These are phyloP conservation scores for Diophrys appendiculata DNA, from an alignment of 73 alveolate genomes.

Conservation along the genomic window DNA sequence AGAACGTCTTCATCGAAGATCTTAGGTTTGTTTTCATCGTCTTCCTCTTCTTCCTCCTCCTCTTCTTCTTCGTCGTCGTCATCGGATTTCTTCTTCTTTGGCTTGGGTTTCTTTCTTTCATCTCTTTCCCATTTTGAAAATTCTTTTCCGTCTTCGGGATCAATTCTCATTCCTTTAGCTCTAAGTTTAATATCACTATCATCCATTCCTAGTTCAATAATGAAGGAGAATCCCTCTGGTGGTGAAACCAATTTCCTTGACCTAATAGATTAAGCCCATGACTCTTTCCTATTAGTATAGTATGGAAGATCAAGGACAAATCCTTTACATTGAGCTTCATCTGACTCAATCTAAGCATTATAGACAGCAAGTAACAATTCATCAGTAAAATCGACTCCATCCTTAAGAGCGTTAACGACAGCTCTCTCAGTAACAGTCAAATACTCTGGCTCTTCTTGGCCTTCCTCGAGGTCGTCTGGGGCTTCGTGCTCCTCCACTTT, in stretches of 20 bases:
- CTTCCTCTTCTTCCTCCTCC: conserved; percentile 77
- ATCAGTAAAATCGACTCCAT: conserved; percentile 63
- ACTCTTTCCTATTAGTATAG: conserved; percentile 9
- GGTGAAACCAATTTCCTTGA: conserved; percentile 12
- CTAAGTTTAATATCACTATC: conserved; percentile 49
- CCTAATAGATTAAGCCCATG: conserved; percentile 48
- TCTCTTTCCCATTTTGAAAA: conserved; percentile 76
- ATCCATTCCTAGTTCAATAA: conserved; percentile 52
- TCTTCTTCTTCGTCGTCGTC: conserved; percentile 77
- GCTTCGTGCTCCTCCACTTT: conserved; percentile 83
- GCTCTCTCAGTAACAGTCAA: conserved; percentile 48
- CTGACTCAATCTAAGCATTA: conserved; percentile 25
- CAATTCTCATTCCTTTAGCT: conserved; percentile 44
- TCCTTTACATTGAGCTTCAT: conserved; percentile 63
- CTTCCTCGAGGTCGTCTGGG: conserved; percentile 76
- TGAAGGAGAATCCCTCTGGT: conserved; percentile 37
- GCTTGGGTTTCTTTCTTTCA: conserved; percentile 88
- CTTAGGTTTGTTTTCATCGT: conserved; percentile 87
- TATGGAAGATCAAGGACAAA: conserved; percentile 60
- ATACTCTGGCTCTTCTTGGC: conserved; percentile 67
- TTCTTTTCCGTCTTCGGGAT: conserved; percentile 59
- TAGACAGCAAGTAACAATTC: conserved; percentile 42
- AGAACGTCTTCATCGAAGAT: conserved; percentile 87
- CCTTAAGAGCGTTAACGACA: conserved; percentile 30
- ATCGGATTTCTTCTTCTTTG: conserved; percentile 78